Conservation (phyloP, 805 yeast genomes). For the Teunomyces pallodes region DNA sequence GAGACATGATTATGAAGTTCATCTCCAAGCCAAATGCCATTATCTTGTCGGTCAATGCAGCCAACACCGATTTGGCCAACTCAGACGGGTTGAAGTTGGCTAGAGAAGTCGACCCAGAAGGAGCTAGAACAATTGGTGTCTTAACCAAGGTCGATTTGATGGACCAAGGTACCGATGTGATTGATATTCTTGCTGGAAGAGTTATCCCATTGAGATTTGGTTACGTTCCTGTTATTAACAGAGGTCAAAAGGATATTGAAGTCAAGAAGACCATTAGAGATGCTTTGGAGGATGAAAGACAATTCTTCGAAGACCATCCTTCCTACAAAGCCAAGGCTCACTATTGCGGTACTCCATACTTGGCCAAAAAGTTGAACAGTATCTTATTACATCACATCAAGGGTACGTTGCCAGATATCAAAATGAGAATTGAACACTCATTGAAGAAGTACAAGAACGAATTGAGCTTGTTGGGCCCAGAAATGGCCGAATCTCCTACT, state of each 20-base stretch:
- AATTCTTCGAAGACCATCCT: slow-evolving; percentile 84
- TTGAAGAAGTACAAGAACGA: slow-evolving; percentile 72
- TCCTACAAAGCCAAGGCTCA: slow-evolving; percentile 91
- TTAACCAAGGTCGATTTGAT: slow-evolving; percentile 93
- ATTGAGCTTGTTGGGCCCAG: slow-evolving; percentile 75
- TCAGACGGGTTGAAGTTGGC: slow-evolving; percentile 95
- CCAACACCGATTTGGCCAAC: slow-evolving; percentile 95
- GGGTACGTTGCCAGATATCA: slow-evolving; percentile 73
- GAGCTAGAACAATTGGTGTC: slow-evolving; percentile 93
- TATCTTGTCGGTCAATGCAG: slow-evolving; percentile 77
- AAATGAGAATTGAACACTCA: slow-evolving; percentile 68
- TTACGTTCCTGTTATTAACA: slow-evolving; percentile 78
- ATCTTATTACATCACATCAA: slow-evolving; percentile 83
- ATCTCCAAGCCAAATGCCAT: slow-evolving; percentile 95
- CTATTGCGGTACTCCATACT: slow-evolving; percentile 97
- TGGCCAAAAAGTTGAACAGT: slow-evolving; percentile 87
- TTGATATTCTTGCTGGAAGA: slow-evolving; percentile 92
- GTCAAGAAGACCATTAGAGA: slow-evolving; percentile 79
- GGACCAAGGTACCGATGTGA: slow-evolving; percentile 98
- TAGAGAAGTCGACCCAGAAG: slow-evolving; percentile 97
- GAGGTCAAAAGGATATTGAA: slow-evolving; percentile 97
- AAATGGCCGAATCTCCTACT: slow-evolving; percentile 82
- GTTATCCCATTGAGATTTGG: slow-evolving; percentile 95
- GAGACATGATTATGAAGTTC: slow-evolving; percentile 88
- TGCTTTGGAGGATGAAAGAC: slow-evolving; percentile 78